Evolutionary conservation across 208 protist species (phyloP), one percentile per base, ranked within the genome.

Genomic region (Blastocrithidia nonstop): DNA sequence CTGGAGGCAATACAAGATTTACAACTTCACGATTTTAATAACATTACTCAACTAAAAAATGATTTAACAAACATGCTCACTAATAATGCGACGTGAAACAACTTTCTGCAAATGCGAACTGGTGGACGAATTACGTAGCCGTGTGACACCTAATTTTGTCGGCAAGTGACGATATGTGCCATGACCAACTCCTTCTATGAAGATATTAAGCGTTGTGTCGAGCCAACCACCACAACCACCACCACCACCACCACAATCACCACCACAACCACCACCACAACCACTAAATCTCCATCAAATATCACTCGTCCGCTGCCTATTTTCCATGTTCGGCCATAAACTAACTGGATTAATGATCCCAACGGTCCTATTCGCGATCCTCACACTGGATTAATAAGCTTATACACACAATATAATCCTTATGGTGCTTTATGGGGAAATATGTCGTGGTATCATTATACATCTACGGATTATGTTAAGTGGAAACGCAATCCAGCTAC

Each of bases 381-480:
- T 23, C 55, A 73, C 47, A 81, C 50, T 22, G 59, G 57, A 21
- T 62, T 56, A 28, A 64, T 71, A 22, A 54, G 73, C 45, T 39
- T 71, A 36, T 73, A 72, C 67, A 71, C 76, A 57, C 67, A 81
- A 61, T 76, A 76, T 60, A 73, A 76, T 63, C 71, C 71, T 15
- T 45, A 64, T 54, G 51, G 56, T n/a, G n/a, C n/a, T n/a, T n/a
- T n/a, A n/a, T n/a, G n/a, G n/a, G n/a, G n/a, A n/a, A n/a, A n/a
- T n/a, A n/a, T n/a, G n/a, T 50, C 33, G 29, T 79, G 70, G 70
- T 79, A 74, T 48, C 64, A 78, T 62, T 52, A 71, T 32, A 73
- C 69, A 20, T 67, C 60, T 29, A 49, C 52, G 17, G 65, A 78
- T 61, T 73, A 78, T 54, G 69, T 73, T 26, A 64, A 68, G 54